Evolutionary conservation across 352 stramenopile species (phyloP), one percentile per base, ranked within the genome.

Genomic region (Globisporangium apiculatum): DNA sequence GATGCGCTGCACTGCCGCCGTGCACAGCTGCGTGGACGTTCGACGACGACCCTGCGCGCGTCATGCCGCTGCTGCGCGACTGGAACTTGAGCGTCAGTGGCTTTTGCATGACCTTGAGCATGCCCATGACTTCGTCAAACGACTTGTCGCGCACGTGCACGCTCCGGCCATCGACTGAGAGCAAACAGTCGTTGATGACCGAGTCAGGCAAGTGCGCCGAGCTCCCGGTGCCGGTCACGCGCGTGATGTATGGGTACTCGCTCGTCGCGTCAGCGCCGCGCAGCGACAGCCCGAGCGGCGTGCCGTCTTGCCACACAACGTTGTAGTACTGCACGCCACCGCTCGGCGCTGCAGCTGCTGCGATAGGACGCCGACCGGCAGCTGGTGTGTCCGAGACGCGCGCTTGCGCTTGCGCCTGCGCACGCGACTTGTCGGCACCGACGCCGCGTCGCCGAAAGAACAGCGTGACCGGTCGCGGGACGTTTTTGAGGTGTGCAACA

Each of bases 31-130:
- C 52, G 18, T 73, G 53, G 18, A 71, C 57, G 47, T 68, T 62
- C 12, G 59, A 60, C 45, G 56, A 53, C 31, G 62, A 62, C 1
- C 57, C 53, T 18, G 60, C 55, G 31, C 65, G 51, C 43, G 66
- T 60, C 36, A 55, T 51, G 41, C 41, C 48, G 18, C 17, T 43
- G 24, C 40, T 43, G 10, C 79, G 74, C 15, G 77, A 68, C 58
- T 94, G 80, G 62, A 95, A 95, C 65, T 89, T 91, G 37, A 95
- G 57, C 42, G 81, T 89, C 51, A 95, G 62, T 7, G 85, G 85
- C 64, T 95, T 95, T 43, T 86, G 83, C 79, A 95, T 90, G 36
- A 81, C 75, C 67, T 93, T 93, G 51, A 95, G 78, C 70, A 92
- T 79, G 36, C 71, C 72, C 85, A 95, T 95, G 31, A 93, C 82